Evolutionary conservation across 2,329 filamentous ascomycete species (phyloP).

Genomic region (Pleomassaria siparia): DNA sequence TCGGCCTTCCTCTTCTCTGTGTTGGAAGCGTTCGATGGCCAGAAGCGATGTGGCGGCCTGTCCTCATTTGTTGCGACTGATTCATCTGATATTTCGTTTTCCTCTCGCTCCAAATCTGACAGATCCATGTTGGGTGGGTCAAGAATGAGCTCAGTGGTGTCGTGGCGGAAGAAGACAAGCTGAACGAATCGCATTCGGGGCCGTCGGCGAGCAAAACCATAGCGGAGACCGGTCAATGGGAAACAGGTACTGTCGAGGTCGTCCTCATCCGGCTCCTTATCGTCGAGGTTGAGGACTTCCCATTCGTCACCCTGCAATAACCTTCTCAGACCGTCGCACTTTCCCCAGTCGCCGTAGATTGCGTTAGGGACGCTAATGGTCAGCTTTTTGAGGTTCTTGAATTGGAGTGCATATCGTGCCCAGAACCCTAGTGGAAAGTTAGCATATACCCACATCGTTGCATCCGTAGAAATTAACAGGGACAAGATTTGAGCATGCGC

Average conservation of each 20-base stretch:
- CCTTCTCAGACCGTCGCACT: conserved; percentile 15
- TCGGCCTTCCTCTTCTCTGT: conserved; percentile 9
- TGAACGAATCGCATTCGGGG: conserved; percentile 33
- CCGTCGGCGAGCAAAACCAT: conserved; percentile 20
- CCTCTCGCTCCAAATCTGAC: conserved; percentile 23
- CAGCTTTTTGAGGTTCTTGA: conserved; percentile 41
- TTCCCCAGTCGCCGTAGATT: conserved; percentile 39
- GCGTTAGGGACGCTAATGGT: conserved; percentile 31
- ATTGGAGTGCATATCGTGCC: conserved; percentile 35
- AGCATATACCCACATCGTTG: no score
- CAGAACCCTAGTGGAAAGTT: conserved; percentile 27
- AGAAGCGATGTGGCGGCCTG: conserved; percentile 28
- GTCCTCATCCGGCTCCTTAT: conserved; percentile 15
- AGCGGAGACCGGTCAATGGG: conserved; percentile 15
- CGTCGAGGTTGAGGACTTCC: conserved; percentile 35
- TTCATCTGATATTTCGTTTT: conserved; percentile 24
- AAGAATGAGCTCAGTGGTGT: conserved; percentile 21
- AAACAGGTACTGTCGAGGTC: conserved; percentile 21
- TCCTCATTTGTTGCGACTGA: conserved; percentile 17
- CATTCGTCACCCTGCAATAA: conserved; percentile 26
- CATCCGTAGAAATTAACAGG: no score
- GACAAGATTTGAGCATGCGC: no score
- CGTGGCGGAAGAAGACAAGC: conserved; percentile 36
- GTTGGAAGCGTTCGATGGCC: conserved; percentile 10
- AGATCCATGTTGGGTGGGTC: conserved; percentile 1